Conservation (phyloP, 2,329 filamentous ascomycete species). For the Juglanconis sp. region DNA sequence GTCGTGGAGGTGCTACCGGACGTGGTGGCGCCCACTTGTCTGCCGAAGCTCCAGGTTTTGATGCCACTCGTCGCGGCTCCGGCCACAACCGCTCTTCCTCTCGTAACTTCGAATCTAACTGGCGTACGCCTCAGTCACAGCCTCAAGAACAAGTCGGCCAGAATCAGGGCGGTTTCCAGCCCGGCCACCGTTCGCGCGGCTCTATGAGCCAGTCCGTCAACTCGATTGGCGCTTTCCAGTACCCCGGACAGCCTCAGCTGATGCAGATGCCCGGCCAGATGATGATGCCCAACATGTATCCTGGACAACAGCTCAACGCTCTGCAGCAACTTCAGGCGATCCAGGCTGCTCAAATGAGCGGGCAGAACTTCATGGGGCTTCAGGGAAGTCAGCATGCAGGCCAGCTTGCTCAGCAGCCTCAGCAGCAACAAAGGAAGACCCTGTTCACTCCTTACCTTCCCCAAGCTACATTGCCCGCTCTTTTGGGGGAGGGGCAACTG, state of each 20-base stretch:
- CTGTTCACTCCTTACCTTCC: constrained; percentile 97
- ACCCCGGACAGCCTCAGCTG: constrained; percentile 80
- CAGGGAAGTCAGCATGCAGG: constrained; percentile 71
- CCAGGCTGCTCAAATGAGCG: constrained; percentile 81
- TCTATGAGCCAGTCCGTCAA: constrained; percentile 85
- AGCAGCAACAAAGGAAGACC: constrained; percentile 93
- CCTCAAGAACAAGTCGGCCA: constrained; percentile 47
- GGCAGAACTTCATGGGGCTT: constrained; percentile 68
- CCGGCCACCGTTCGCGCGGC: constrained; percentile 80
- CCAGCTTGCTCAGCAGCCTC: constrained; percentile 65
- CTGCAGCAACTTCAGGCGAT: constrained; percentile 89
- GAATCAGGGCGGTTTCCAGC: constrained; percentile 76
- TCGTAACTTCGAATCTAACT: constrained; percentile 96
- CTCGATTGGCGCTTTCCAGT: constrained; percentile 83
- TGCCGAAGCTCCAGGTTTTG: constrained; percentile 45
- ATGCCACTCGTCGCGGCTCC: constrained; percentile 74
- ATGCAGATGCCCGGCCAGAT: constrained; percentile 77
- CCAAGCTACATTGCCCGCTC: constrained; percentile 86
- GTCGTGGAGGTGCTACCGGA: constrained; percentile 56
- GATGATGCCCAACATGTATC: constrained; percentile 80
- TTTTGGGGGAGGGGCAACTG: constrained; percentile 87
- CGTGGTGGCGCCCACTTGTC: constrained; percentile 61
- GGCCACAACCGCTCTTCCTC: constrained; percentile 81
- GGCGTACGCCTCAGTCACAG: constrained; percentile 84
- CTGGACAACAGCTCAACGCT: constrained; percentile 80